Conservation (phyloP, 1,284 basidiomycete genomes). For the Ganoderma meredithae region DNA sequence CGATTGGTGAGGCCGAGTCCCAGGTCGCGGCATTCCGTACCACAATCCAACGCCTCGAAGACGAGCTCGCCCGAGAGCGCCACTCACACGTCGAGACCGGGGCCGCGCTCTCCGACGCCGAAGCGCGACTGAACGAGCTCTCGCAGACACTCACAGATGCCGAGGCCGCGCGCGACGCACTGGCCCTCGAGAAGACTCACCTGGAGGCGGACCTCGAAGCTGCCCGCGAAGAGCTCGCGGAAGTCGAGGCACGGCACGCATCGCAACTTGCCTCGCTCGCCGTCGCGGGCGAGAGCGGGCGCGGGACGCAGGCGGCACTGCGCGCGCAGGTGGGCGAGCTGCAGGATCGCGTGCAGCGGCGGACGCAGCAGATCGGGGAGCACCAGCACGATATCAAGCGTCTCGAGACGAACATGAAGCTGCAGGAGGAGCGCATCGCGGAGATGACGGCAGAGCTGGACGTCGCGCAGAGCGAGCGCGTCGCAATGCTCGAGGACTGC, state of each 20-base stretch:
- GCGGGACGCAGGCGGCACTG: slow-evolving; percentile 50
- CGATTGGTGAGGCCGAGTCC: slow-evolving; percentile 39
- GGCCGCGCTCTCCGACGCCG: slow-evolving; percentile 48
- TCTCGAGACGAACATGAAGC: slow-evolving; percentile 71
- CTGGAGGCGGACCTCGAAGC: slow-evolving; percentile 62
- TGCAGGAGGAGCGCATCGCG: slow-evolving; percentile 74
- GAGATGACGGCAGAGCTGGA: slow-evolving; percentile 76
- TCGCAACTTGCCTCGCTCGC: slow-evolving; percentile 67
- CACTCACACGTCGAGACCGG: slow-evolving; percentile 47
- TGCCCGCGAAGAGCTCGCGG: slow-evolving; percentile 59
- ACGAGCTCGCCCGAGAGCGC: slow-evolving; percentile 40
- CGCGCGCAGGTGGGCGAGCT: slow-evolving; percentile 70
- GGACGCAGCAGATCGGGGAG: slow-evolving; percentile 74
- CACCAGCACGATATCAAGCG: slow-evolving; percentile 79
- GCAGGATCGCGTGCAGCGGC: slow-evolving; percentile 63
- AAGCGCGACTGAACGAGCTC: slow-evolving; percentile 49
- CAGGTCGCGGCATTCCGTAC: slow-evolving; percentile 36
- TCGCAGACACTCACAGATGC: slow-evolving; percentile 51
- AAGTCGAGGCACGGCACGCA: slow-evolving; percentile 64
- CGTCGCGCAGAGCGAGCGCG: slow-evolving; percentile 66
- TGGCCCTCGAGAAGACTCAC: slow-evolving; percentile 66
- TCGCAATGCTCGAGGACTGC: slow-evolving; percentile 83
- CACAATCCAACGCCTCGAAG: slow-evolving; percentile 45
- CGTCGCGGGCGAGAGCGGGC: slow-evolving; percentile 49
- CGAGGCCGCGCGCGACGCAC: slow-evolving; percentile 69